Percentiles rank a stretch among this genome's conserved stretches.
Conservation (phyloP, 2,329 filamentous ascomycete species). For the Grosmannia huntii region DNA sequence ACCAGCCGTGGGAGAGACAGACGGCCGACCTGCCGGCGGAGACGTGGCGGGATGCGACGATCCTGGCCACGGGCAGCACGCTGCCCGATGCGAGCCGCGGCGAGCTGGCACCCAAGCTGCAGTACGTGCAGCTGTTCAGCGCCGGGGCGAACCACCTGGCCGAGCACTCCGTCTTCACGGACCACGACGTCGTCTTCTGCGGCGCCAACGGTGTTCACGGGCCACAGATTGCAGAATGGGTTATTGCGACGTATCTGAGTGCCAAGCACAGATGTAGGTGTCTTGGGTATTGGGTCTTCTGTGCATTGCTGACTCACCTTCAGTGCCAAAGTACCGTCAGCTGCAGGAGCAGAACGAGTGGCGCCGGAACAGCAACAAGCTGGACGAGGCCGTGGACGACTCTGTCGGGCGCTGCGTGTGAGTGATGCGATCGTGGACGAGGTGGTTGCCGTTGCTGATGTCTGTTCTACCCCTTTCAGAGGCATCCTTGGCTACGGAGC, state of each 20-base stretch:
- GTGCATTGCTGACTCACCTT: background rate
- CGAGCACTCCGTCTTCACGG: conserved; percentile 31
- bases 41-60: conserved; percentile 34
- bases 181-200: conserved; percentile 36
- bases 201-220: conserved; percentile 47
- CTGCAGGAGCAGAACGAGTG: conserved; percentile 30
- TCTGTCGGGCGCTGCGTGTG: conserved; percentile 36
- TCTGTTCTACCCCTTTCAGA: conserved; percentile 15
- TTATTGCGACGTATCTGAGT: conserved; percentile 38
- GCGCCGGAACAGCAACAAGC: conserved; percentile 20
- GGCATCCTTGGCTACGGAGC: conserved; percentile 42
- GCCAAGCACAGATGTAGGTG: conserved; percentile 27
- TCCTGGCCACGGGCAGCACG: conserved; percentile 18
- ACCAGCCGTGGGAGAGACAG: conserved; percentile 13
- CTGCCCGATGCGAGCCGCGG: conserved; percentile 27
- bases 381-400: conserved; percentile 22
- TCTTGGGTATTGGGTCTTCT: background rate
- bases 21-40: conserved; percentile 17
- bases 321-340: conserved; percentile 32
- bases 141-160: conserved; percentile 40
- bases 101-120: conserved; percentile 26
- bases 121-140: conserved; percentile 40
- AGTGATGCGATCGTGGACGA: conserved; percentile 12
- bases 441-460: background rate
- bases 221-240: conserved; percentile 47